Evolutionary conservation across 106 monocot genomes (phyloP).

Genomic region (Amphibolis antarctica): DNA sequence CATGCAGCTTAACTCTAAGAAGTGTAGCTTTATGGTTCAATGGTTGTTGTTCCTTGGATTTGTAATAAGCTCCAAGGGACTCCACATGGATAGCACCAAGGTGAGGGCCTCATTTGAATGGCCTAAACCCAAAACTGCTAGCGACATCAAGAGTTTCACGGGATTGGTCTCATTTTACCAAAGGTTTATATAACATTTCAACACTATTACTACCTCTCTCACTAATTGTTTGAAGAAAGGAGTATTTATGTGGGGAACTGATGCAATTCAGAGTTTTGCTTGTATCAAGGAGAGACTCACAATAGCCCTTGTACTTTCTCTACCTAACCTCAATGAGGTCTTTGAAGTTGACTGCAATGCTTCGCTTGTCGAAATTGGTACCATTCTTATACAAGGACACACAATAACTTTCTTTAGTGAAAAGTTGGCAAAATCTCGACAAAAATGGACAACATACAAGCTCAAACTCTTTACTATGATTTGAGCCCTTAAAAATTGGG

Average conservation of each 20-base stretch:
- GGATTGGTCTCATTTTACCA: not conserved
- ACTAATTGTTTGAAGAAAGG: not conserved
- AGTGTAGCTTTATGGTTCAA: not conserved
- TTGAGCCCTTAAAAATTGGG: not conserved
- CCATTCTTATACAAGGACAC: not conserved
- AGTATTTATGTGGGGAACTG: not conserved
- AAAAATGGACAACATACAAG: not conserved
- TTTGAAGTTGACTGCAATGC: slow-evolving; percentile 2
- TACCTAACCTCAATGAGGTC: not conserved
- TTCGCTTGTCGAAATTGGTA: not conserved
- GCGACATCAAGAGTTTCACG: not conserved
- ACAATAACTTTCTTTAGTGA: not conserved
- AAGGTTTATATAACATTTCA: not conserved
- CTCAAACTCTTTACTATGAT: not conserved
- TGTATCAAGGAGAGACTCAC: not conserved
- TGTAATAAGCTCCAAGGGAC: not conserved
- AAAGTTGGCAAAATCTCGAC: not conserved
- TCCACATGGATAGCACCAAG: not conserved
- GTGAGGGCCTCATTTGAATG: not conserved
- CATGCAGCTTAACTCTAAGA: not conserved
- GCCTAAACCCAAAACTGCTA: not conserved
- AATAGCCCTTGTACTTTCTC: not conserved
- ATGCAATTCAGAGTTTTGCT: not conserved
- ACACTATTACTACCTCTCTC: not conserved
- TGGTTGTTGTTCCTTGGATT: not conserved